A percentile compares a stretch with the other conserved stretches of the same genome.
phyloP scores from a whole-genome alignment of 2,329 filamentous ascomycete genomes.

The Aspergillus melleus region DNA sequence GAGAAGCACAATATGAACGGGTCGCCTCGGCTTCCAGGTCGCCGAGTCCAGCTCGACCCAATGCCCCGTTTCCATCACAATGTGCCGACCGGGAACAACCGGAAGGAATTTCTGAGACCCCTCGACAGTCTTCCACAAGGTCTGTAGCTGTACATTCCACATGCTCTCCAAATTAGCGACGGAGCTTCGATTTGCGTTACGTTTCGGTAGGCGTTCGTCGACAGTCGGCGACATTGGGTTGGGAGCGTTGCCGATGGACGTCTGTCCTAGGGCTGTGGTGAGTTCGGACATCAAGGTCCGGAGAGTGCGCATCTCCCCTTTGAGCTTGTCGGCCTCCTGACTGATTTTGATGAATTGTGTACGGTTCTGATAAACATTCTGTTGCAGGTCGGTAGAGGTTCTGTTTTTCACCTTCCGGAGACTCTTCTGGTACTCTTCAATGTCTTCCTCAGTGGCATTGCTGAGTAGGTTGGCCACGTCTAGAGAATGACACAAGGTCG shows the following conservation, averaged over 20 bases:
- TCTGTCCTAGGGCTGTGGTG: conserved; percentile 64
- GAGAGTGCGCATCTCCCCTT: conserved; percentile 90
- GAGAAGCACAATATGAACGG: conserved; percentile 87
- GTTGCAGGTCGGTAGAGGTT: conserved; percentile 81
- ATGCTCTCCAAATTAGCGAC: conserved; percentile 72
- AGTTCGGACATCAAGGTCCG: conserved; percentile 90
- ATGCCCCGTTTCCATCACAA: conserved; percentile 85
- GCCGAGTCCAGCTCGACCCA: conserved; percentile 98
- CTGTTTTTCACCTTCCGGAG: conserved; percentile 75
- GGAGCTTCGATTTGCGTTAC: conserved; percentile 80
- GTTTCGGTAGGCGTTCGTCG: conserved; percentile 52
- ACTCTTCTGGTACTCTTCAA: conserved; percentile 74
- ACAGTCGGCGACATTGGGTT: conserved; percentile 52
- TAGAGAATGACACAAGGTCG: conserved; percentile 10
- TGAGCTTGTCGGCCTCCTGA: conserved; percentile 97
- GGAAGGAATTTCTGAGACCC: conserved; percentile 96
- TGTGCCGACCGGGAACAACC: conserved; percentile 84
- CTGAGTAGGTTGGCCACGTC: conserved; percentile 65
- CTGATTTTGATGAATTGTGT: conserved; percentile 99
- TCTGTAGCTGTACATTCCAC: conserved; percentile 69
- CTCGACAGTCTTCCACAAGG: conserved; percentile 95
- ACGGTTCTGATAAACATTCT: conserved; percentile 94
- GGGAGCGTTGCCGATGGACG: conserved; percentile 52
- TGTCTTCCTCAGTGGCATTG: conserved; percentile 85
- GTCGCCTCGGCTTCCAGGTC: conserved; percentile 88